Evolutionary conservation across 2,329 filamentous ascomycete genomes (phyloP).

Genomic region (Aureobasidium subglaciale): DNA sequence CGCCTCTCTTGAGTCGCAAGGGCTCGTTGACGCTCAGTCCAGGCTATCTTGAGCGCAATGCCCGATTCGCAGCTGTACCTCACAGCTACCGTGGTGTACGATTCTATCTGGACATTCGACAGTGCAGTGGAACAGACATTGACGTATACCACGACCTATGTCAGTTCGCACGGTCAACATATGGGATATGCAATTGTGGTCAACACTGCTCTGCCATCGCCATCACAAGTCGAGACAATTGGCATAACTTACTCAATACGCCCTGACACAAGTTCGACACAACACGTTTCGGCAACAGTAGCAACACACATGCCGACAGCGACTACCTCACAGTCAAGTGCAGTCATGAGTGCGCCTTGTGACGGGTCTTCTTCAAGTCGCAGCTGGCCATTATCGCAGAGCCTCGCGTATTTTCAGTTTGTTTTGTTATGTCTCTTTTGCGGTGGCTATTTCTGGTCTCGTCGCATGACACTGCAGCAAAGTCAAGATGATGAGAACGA

Average conservation of each 20-base stretch:
- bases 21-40: background rate
- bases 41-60: background rate
- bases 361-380: background rate
- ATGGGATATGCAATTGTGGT: background rate
- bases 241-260: background rate
- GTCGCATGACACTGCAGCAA: background rate
- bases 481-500: background rate
- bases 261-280: background rate
- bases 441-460: background rate
- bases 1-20: background rate
- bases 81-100: background rate
- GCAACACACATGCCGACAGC: background rate
- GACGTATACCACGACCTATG: background rate
- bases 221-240: background rate
- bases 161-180: background rate
- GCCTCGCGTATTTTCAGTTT: background rate
- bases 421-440: background rate
- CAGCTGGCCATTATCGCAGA: too few relatives aligned
- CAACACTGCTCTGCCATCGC: background rate
- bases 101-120: background rate
- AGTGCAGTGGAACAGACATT: background rate
- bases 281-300: background rate
- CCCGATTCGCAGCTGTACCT: background rate
- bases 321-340: background rate
- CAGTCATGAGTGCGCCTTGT: background rate